Base-by-base conservation (phyloP, 2,329 filamentous ascomycete species). In the Lachnellula occidentalis region DNA sequence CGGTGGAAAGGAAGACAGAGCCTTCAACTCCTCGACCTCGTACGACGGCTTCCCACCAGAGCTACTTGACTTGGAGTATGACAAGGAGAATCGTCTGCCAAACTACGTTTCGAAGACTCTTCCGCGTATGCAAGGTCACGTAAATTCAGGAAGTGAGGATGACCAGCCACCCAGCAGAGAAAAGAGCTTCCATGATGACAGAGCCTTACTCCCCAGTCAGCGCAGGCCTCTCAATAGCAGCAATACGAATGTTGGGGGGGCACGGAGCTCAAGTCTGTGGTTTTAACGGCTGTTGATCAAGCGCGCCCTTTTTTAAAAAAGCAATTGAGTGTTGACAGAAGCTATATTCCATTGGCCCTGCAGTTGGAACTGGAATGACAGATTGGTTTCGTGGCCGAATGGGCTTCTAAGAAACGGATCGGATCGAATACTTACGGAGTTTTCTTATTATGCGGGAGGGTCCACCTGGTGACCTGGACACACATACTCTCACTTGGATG, bases 181-280 rank as follows among this genome's bases (percentile, higher is more conserved):
- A 15, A 37, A 37, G 17, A 64, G 58, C 45, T 66, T 61, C 19
- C 58, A 64, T 51, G 65, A 66, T 56, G 63, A 67, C 46, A 57
- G 62, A 45, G 56, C 60, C 5, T 45, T 63, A 31, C 49, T 67
- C 27, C 65, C 64, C 5, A 66, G 64, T 55, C 64, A 66, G 34
- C 48, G 58, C 17, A 59, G 47, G 24, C 42, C 43, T 36, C 21
- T 55, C 15, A 22, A 56, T 15, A 45, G 27, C 9, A 55, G 41
- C 17, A 36, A 41, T 17, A 21, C 41, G 22, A 34, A 48, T 7
- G 41, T 50, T 27, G 45, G 22, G 31, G 50, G 47, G 22, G 19
- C 53, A 11, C 58, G 64, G 47, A 58, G 61, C 45, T 58, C 59
- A 12, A 66, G 61, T 56, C 51, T 64, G 17, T 62, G 60, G 62